Conservation (phyloP, 306 rosid species). For the Quercus bicolor region DNA sequence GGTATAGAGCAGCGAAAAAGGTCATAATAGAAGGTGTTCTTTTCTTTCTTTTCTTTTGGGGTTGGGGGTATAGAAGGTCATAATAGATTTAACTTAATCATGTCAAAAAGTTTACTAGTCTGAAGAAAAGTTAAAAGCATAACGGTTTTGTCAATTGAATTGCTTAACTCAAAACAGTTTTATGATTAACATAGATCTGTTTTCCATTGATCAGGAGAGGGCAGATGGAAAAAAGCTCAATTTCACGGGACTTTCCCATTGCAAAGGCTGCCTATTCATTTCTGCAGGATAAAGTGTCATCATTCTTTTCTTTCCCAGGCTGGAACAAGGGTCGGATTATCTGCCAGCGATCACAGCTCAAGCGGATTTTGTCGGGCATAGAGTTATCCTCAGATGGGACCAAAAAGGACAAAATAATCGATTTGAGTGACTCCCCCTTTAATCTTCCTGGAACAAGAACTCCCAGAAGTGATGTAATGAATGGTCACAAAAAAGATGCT, state of each 20-base stretch:
- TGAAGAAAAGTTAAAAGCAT: background rate
- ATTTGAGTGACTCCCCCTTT: constrained; percentile 51
- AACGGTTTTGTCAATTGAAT: background rate
- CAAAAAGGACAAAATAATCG: constrained; percentile 39
- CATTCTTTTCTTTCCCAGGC: constrained; percentile 58
- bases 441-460: constrained; percentile 38
- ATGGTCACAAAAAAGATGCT: constrained; percentile 39
- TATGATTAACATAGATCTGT: constrained; percentile 14
- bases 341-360: constrained; percentile 79
- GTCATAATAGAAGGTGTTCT: background rate
- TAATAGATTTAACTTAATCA: background rate
- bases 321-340: constrained; percentile 93
- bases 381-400: constrained; percentile 51
- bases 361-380: constrained; percentile 50
- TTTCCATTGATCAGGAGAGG: constrained; percentile 70
- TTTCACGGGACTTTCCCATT: constrained; percentile 50
- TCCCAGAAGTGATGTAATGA: constrained; percentile 41
- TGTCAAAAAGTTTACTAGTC: background rate
- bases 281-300: constrained; percentile 59
- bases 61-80: background rate
- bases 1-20: no score
- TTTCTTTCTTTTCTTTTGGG: background rate
- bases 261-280: constrained; percentile 76
- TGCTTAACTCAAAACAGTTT: background rate
- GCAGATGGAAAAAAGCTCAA: constrained; percentile 56